Percentiles rank a stretch among this genome's conserved stretches.
Conservation (phyloP, 805 yeast species). For the Starmerella scarabaei region DNA sequence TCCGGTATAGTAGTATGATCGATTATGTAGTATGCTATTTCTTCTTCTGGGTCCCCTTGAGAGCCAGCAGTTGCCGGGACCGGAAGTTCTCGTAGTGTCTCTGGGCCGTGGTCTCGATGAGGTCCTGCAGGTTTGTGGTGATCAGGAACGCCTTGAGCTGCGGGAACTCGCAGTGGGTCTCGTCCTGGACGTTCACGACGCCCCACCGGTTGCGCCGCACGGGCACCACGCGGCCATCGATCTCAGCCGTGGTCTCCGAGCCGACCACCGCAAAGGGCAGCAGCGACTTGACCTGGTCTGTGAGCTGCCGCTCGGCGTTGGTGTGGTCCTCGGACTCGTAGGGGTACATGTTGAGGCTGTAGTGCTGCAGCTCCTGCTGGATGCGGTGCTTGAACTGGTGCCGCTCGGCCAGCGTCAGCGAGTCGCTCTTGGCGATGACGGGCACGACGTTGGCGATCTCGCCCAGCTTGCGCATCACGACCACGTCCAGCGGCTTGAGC, state of each 20-base stretch:
- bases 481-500: slow-evolving; percentile 69
- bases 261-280: slow-evolving; percentile 94
- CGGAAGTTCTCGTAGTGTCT: slow-evolving; percentile 88
- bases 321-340: slow-evolving; percentile 41
- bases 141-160: slow-evolving; percentile 88
- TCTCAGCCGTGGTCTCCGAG: slow-evolving; percentile 60
- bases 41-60: slow-evolving; percentile 52
- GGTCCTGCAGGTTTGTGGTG: slow-evolving; percentile 88
- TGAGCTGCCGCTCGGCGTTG: slow-evolving; percentile 27
- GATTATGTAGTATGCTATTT: too few species aligned
- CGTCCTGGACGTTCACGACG: slow-evolving; percentile 82
- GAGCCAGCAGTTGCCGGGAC: slow-evolving; percentile 81
- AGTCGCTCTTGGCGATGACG: slow-evolving; percentile 85
- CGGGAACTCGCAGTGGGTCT: slow-evolving; percentile 88
- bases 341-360: slow-evolving; percentile 73
- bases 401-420: slow-evolving; percentile 78
- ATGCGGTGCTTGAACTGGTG: slow-evolving; percentile 55
- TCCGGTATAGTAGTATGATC: too few species aligned
- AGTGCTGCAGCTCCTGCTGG: slow-evolving; percentile 61
- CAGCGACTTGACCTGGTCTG: slow-evolving; percentile 25
- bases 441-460: slow-evolving; percentile 93
- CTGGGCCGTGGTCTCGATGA: slow-evolving; percentile 80
- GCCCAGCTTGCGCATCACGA: slow-evolving; percentile 66
- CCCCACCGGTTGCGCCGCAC: slow-evolving; percentile 96
- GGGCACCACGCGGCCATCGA: slow-evolving; percentile 67